Evolutionary conservation across 345 rosid genomes (phyloP).

Genomic region (Euphorbia tirucalli): DNA sequence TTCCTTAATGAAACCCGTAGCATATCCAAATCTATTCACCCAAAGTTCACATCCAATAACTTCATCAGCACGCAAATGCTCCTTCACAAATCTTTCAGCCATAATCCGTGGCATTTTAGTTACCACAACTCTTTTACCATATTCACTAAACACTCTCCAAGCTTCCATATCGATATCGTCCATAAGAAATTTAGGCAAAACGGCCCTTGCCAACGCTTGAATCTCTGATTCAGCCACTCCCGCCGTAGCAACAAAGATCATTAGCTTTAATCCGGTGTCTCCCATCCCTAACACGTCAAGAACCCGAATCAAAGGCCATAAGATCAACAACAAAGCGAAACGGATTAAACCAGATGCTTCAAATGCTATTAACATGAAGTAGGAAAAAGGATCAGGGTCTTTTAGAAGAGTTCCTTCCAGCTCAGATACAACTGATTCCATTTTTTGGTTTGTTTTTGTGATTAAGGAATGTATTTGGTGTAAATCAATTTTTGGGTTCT

Average conservation of each 20-base stretch:
- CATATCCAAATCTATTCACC: constrained; percentile 63
- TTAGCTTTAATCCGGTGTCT: constrained; percentile 51
- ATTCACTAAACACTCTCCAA: constrained; percentile 62
- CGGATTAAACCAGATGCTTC: constrained; percentile 83
- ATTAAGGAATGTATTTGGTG: too few relatives aligned
- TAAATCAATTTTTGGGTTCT: too few relatives aligned
- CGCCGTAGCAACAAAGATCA: constrained; percentile 62
- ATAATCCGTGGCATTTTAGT: constrained; percentile 68
- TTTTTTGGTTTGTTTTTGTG: constrained; percentile 5
- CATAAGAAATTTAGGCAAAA: constrained; percentile 78
- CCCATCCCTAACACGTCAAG: constrained; percentile 45
- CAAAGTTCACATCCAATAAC: constrained; percentile 68
- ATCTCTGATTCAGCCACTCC: constrained; percentile 64
- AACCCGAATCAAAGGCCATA: constrained; percentile 68
- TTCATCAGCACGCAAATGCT: constrained; percentile 70
- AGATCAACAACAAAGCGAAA: constrained; percentile 48
- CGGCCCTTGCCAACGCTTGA: constrained; percentile 80
- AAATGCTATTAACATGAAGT: constrained; percentile 88
- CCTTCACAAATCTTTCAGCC: constrained; percentile 79
- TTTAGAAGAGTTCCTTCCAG: constrained; percentile 73
- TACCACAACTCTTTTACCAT: constrained; percentile 63
- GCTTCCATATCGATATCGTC: constrained; percentile 69
- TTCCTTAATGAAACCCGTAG: constrained; percentile 50
- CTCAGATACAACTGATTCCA: constrained; percentile 68
- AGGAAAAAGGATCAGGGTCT: constrained; percentile 59